Evolutionary conservation across 345 rosid species (phyloP).

Genomic region (Brassica incana): DNA sequence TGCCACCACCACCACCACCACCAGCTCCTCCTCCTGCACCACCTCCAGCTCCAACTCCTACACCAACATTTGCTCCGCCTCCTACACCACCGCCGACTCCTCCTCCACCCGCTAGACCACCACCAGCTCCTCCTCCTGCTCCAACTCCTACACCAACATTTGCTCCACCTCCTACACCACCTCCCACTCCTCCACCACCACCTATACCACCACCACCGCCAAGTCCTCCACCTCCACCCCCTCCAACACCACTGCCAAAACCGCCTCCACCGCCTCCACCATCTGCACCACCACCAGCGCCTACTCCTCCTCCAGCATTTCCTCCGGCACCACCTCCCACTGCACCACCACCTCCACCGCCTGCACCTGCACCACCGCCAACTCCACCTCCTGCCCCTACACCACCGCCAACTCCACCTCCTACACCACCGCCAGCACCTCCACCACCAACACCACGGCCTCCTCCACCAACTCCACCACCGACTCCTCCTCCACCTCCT

Average conservation of each 20-base stretch:
- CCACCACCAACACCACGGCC: background rate
- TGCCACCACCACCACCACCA: too few relatives aligned
- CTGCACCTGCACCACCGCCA: background rate
- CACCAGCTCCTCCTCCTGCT: background rate
- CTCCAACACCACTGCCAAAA: background rate
- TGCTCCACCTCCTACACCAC: constrained; percentile 32
- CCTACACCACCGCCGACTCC: too few relatives aligned
- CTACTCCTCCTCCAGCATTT: background rate
- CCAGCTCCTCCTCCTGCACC: too few relatives aligned
- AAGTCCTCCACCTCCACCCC: background rate
- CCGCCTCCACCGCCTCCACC: background rate
- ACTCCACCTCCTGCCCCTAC: background rate
- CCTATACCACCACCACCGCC: background rate
- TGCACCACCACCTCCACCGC: background rate
- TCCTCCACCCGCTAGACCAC: too few relatives aligned
- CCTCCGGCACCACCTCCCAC: background rate
- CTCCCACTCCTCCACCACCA: constrained; percentile 13
- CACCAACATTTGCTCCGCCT: too few relatives aligned
- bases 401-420: background rate
- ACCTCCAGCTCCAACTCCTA: too few relatives aligned
- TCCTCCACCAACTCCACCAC: background rate
- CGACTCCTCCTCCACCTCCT: background rate
- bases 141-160: constrained; percentile 43
- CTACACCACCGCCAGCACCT: background rate
- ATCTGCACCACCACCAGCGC: background rate